Evolutionary conservation across 352 stramenopile genomes (phyloP).

Genomic region (Aphanomyces stellatus): DNA sequence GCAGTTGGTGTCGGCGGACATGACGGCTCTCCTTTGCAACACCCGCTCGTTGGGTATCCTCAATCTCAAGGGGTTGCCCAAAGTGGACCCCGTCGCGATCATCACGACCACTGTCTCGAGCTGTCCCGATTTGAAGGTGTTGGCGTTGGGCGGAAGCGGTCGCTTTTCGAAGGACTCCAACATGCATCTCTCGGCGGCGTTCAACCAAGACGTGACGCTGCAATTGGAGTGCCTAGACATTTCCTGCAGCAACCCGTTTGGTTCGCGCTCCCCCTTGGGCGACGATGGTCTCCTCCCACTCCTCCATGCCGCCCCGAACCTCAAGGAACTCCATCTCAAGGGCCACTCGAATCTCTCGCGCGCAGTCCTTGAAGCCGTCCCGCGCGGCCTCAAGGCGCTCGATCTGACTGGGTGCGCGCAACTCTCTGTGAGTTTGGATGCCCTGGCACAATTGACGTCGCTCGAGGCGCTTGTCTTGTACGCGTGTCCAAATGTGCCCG

Average conservation of each 20-base stretch:
- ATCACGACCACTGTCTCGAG: background rate
- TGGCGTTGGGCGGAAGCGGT: slow-evolving; percentile 15
- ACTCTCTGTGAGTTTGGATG: background rate
- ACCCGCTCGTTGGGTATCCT: background rate
- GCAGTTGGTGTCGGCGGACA: background rate
- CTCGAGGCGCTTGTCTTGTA: slow-evolving; percentile 12
- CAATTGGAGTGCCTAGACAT: slow-evolving; percentile 8
- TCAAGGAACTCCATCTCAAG: slow-evolving; percentile 10
- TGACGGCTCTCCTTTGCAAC: background rate
- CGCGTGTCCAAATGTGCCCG: slow-evolving; percentile 3
- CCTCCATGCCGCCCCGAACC: background rate
- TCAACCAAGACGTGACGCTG: background rate
- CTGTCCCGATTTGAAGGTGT: background rate
- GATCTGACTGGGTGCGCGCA: slow-evolving; percentile 11
- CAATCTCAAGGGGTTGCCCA: slow-evolving; percentile 12
- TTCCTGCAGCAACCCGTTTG: slow-evolving; percentile 21
- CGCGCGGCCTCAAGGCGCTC: background rate
- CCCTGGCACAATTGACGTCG: background rate
- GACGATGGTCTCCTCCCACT: slow-evolving; percentile 13
- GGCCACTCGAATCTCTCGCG: slow-evolving; percentile 15
- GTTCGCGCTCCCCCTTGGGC: slow-evolving; percentile 10
- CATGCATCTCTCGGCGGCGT: background rate
- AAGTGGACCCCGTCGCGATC: background rate
- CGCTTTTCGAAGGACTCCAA: slow-evolving; percentile 14
- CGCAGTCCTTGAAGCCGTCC: background rate